These are phyloP conservation scores for Gliomastix tumulicola DNA, from an alignment of 2,329 filamentous ascomycete genomes.

Conservation along the genomic window DNA sequence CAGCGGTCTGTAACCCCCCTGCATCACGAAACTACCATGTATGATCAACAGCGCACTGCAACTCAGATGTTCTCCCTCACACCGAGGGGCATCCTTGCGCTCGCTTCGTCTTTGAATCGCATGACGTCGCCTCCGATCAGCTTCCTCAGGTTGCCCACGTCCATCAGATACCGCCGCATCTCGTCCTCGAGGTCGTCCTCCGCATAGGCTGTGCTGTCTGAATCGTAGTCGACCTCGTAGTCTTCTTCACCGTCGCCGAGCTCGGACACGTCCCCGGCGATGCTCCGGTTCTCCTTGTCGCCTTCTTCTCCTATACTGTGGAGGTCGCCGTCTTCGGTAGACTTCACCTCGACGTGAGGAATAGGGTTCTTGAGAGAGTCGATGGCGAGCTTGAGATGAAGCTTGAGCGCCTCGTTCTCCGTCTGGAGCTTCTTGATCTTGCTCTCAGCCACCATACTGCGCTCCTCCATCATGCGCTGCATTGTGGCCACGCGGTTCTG, in stretches of 20 bases:
- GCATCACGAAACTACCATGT: too few relatives aligned
- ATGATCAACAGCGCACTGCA: too few relatives aligned
- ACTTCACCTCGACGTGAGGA: constrained; percentile 42
- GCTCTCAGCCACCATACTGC: constrained; percentile 79
- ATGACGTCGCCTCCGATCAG: constrained; percentile 70
- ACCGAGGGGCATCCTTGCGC: constrained; percentile 45
- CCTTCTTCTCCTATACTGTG: constrained; percentile 17
- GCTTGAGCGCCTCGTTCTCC: constrained; percentile 81
- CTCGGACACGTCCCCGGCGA: constrained; percentile 32
- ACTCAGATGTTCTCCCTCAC: constrained; percentile 30
- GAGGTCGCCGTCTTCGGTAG: constrained; percentile 11
- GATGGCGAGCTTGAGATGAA: constrained; percentile 83
- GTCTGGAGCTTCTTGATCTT: constrained; percentile 88
- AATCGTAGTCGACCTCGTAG: constrained; percentile 49
- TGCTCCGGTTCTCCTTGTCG: constrained; percentile 20
- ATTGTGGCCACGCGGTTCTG: constrained; percentile 83
- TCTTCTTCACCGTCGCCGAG: constrained; percentile 59
- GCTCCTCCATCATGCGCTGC: constrained; percentile 96
- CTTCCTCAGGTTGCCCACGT: constrained; percentile 62
- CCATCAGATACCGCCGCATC: constrained; percentile 76
- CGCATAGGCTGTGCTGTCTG: constrained; percentile 35
- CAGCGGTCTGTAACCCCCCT: too few relatives aligned
- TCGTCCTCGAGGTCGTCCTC: constrained; percentile 69
- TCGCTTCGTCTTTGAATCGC: constrained; percentile 56
- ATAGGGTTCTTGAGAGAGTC: constrained; percentile 90